Evolutionary conservation across 140 eudicot species (phyloP).

Genomic region (Cichorium intybus): DNA sequence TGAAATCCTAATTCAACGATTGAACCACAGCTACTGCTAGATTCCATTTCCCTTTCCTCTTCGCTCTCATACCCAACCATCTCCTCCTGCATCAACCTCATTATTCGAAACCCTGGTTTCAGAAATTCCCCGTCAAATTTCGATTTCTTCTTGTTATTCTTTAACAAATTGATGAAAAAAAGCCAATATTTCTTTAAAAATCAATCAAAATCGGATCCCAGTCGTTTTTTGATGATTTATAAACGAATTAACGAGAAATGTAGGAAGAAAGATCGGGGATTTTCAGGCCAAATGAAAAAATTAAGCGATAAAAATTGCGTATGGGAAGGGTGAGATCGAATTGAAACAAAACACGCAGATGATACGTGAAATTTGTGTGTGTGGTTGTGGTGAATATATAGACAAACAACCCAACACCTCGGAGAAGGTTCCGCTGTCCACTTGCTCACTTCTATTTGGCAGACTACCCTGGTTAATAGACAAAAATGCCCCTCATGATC

Average conservation of each 20-base stretch:
- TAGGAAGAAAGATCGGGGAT: slow-evolving; percentile 22
- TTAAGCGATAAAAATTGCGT: slow-evolving; percentile 21
- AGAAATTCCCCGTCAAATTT: background rate
- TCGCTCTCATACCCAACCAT: slow-evolving; percentile 27
- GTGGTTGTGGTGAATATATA: slow-evolving; percentile 26
- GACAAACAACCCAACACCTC: slow-evolving; percentile 12
- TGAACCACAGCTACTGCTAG: slow-evolving; percentile 31
- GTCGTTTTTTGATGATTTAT: background rate
- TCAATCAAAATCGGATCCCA: slow-evolving; percentile 25
- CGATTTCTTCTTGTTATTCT: background rate
- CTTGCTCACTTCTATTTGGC: slow-evolving; percentile 14
- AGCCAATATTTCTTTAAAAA: background rate
- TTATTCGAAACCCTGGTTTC: slow-evolving; percentile 15
- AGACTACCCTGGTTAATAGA: background rate
- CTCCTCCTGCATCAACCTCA: slow-evolving; percentile 46
- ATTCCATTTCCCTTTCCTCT: slow-evolving; percentile 33
- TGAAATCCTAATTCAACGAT: slow-evolving; percentile 34
- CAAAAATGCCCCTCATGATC: background rate
- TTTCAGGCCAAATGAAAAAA: slow-evolving; percentile 1
- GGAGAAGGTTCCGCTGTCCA: slow-evolving; percentile 20
- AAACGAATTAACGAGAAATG: slow-evolving; percentile 13
- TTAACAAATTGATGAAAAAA: slow-evolving; percentile 13
- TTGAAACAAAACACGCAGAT: slow-evolving; percentile 5
- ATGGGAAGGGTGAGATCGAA: background rate
- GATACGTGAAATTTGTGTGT: slow-evolving; percentile 2